A percentile compares a stretch with the other conserved stretches of the same genome.
These are phyloP conservation scores for Noccaea bulbosa DNA, from an alignment of 345 rosid species.

Conservation along the genomic window DNA sequence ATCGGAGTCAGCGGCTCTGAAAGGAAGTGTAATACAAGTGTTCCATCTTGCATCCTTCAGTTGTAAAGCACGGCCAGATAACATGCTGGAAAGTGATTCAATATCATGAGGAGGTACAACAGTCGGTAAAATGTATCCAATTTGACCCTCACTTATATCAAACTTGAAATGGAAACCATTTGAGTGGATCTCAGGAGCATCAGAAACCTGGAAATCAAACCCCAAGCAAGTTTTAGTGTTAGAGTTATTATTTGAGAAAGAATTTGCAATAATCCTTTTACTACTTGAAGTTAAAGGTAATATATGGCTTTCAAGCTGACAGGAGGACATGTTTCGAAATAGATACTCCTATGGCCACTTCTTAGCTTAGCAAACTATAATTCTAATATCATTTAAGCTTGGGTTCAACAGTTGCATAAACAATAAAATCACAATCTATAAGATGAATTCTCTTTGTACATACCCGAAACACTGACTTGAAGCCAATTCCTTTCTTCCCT, in stretches of 20 bases:
- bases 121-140: slow-evolving; percentile 94
- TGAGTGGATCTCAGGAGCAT: slow-evolving; percentile 98
- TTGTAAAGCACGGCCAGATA: slow-evolving; percentile 46
- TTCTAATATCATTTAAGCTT: slow-evolving; percentile 27
- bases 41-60: slow-evolving; percentile 63
- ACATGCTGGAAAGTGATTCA: slow-evolving; percentile 54
- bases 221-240: slow-evolving; percentile 26
- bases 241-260: slow-evolving; percentile 21
- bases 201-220: slow-evolving; percentile 67
- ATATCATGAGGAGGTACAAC: slow-evolving; percentile 71
- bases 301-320: slow-evolving; percentile 25
- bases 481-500: slow-evolving; percentile 97
- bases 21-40: slow-evolving; percentile 92
- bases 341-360: slow-evolving; percentile 25
- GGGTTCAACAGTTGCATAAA: slow-evolving; percentile 25
- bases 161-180: slow-evolving; percentile 94
- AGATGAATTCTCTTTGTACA: slow-evolving; percentile 29
- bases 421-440: slow-evolving; percentile 23
- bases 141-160: slow-evolving; percentile 87
- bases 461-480: slow-evolving; percentile 99
- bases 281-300: neutral
- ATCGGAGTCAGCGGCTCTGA: slow-evolving; percentile 59
- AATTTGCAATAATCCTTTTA: slow-evolving; percentile 1
- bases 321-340: slow-evolving; percentile 1
- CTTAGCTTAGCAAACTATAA: slow-evolving; percentile 14